Percentiles rank a stretch among this genome's conserved stretches.
phyloP scores from a whole-genome alignment of 2,329 filamentous ascomycete genomes.

The Xylariaceae sp. region DNA sequence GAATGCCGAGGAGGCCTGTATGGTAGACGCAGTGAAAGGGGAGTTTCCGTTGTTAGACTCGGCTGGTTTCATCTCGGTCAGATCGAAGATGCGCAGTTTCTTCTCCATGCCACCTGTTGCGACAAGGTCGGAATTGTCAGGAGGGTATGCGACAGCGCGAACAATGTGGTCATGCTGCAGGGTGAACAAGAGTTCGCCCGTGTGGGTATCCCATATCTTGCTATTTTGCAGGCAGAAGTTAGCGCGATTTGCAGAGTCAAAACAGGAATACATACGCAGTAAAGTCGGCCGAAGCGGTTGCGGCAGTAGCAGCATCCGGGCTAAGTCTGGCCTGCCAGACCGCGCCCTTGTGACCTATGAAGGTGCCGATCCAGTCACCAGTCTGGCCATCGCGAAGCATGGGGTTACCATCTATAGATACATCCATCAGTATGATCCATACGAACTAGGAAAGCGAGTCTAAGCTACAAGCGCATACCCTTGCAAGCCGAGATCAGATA shows the following conservation, averaged over 20 bases:
- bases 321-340: slow-evolving; percentile 95
- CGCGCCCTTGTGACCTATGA: slow-evolving; percentile 95
- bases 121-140: slow-evolving; percentile 75
- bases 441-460: background rate
- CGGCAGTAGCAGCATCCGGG: slow-evolving; percentile 80
- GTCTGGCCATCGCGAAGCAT: slow-evolving; percentile 97
- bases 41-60: slow-evolving; percentile 25
- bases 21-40: slow-evolving; percentile 36
- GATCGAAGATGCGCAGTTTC: slow-evolving; percentile 89
- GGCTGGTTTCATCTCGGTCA: slow-evolving; percentile 55
- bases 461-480: slow-evolving; percentile 43
- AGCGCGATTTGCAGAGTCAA: background rate
- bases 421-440: background rate
- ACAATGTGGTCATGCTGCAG: slow-evolving; percentile 94
- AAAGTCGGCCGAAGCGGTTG: slow-evolving; percentile 94
- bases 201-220: slow-evolving; percentile 96
- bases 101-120: slow-evolving; percentile 96
- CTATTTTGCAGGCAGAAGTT: slow-evolving; percentile 38
- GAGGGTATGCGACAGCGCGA: slow-evolving; percentile 84
- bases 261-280: slow-evolving; percentile 66
- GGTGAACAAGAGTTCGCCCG: slow-evolving; percentile 81
- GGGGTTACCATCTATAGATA: slow-evolving; percentile 78
- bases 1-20: slow-evolving; percentile 62
- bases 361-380: slow-evolving; percentile 97
- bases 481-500: slow-evolving; percentile 94